Conservation (phyloP, 2,329 filamentous ascomycete genomes). For the Xylariales sp. region DNA sequence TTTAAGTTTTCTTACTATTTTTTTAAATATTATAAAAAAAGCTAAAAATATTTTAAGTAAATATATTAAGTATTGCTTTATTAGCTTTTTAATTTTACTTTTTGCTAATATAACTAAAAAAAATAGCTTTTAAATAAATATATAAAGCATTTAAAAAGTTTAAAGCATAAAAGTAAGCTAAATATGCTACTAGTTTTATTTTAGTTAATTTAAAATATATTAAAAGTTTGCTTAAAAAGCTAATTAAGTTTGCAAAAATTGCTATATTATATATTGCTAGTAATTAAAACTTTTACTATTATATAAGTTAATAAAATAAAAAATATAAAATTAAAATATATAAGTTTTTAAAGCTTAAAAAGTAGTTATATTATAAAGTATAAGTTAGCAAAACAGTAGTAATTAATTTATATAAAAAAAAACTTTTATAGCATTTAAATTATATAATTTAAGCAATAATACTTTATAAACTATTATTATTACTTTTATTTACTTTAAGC, state of each 20-base stretch:
- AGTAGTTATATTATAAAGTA: not conserved
- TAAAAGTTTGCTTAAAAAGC: not conserved
- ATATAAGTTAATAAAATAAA: not conserved
- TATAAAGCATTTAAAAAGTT: not conserved
- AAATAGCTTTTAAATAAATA: slow-evolving; percentile 7
- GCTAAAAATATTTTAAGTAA: not conserved
- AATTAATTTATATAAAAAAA: not conserved
- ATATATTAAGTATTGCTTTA: not conserved
- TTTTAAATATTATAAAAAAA: not conserved
- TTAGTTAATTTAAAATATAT: not conserved
- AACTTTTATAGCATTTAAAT: not conserved
- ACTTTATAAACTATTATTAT: not conserved
- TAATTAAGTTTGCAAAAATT: not conserved
- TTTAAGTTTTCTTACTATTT: not conserved
- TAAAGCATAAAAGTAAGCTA: not conserved
- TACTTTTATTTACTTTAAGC: slow-evolving; percentile 10
- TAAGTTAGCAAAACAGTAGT: not conserved
- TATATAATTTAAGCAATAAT: too few species aligned
- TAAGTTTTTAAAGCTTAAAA: not conserved
- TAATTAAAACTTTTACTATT: not conserved
- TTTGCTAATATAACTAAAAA: not conserved
- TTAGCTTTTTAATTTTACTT: not conserved
- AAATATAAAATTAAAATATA: not conserved
- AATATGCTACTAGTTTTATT: not conserved
- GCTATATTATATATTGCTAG: not conserved